These are phyloP conservation scores for Fusarium mexicanum DNA, from an alignment of 2,329 filamentous ascomycete genomes.

Conservation along the genomic window DNA sequence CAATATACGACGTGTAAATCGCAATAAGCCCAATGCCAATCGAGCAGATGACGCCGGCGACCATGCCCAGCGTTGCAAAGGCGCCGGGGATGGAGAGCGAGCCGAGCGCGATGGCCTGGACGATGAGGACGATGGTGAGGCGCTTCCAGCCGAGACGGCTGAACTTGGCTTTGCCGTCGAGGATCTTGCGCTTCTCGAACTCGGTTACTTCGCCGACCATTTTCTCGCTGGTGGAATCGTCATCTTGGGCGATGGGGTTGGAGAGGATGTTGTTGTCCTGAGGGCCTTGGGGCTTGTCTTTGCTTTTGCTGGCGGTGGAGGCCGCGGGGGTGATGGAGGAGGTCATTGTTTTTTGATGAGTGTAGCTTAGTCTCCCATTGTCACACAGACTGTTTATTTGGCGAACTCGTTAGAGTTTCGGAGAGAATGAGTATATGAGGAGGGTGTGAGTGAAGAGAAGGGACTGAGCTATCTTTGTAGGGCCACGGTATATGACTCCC, in stretches of 20 bases:
- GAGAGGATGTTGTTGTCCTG: slow-evolving; percentile 24
- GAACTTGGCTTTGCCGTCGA: slow-evolving; percentile 38
- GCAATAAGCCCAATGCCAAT: slow-evolving; percentile 50
- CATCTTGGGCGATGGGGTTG: background rate
- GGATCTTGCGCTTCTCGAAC: slow-evolving; percentile 39
- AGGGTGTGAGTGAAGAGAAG: background rate
- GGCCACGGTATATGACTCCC: slow-evolving; percentile 16
- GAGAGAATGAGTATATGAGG: background rate
- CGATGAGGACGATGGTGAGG: slow-evolving; percentile 40
- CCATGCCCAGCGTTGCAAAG: slow-evolving; percentile 41
- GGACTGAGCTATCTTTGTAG: slow-evolving; percentile 30
- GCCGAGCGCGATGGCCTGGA: slow-evolving; percentile 38
- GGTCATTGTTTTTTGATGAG: slow-evolving; percentile 16
- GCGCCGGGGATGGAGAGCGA: slow-evolving; percentile 39
- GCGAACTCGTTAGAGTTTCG: background rate
- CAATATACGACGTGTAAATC: slow-evolving; percentile 53
- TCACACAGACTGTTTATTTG: slow-evolving; percentile 28
- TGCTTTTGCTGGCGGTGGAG: slow-evolving; percentile 23
- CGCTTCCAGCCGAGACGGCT: slow-evolving; percentile 40
- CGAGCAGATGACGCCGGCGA: slow-evolving; percentile 51
- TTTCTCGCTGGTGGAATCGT: slow-evolving; percentile 35
- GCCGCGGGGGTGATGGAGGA: slow-evolving; percentile 31
- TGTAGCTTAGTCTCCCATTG: slow-evolving; percentile 31
- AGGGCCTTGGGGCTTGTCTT: slow-evolving; percentile 3
- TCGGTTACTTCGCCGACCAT: slow-evolving; percentile 39